phyloP scores from a whole-genome alignment of 345 rosid species.

The Euclidium syriacum region DNA sequence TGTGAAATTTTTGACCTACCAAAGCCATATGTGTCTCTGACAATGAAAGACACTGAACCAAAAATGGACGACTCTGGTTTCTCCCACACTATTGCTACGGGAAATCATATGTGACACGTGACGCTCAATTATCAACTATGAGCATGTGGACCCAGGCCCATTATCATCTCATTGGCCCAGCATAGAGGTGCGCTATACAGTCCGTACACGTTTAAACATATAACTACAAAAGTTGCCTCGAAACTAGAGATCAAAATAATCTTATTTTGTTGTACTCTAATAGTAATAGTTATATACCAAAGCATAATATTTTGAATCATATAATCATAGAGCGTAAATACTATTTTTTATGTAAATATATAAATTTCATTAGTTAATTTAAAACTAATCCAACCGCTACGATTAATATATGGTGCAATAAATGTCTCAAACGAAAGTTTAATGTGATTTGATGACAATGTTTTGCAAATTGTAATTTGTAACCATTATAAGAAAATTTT shows the following conservation, averaged over 20 bases:
- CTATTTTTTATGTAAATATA: neutral
- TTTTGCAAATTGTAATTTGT: conserved; percentile 13
- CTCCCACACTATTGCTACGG: conserved; percentile 16
- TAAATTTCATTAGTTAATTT: neutral
- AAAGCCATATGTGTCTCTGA: conserved; percentile 16
- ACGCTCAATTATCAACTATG: neutral
- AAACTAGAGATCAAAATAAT: neutral
- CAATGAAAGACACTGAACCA: conserved; percentile 10
- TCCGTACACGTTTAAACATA: conserved; percentile 25
- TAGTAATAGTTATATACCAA: neutral
- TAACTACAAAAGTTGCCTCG: conserved; percentile 3
- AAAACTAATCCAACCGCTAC: neutral
- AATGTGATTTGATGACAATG: neutral
- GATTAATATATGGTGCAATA: neutral
- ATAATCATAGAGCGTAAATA: no score
- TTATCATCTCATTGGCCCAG: conserved; percentile 19
- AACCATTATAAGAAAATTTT: neutral
- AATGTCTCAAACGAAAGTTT: neutral
- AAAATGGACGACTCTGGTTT: conserved; percentile 30
- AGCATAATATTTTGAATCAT: neutral
- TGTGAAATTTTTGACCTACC: conserved; percentile 17
- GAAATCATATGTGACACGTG: conserved; percentile 24
- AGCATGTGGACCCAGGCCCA: conserved; percentile 23
- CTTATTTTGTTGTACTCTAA: neutral
- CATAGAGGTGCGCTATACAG: conserved; percentile 13